Base-by-base conservation (phyloP, 305 asterid genomes). In the Euphrasia arctica region DNA sequence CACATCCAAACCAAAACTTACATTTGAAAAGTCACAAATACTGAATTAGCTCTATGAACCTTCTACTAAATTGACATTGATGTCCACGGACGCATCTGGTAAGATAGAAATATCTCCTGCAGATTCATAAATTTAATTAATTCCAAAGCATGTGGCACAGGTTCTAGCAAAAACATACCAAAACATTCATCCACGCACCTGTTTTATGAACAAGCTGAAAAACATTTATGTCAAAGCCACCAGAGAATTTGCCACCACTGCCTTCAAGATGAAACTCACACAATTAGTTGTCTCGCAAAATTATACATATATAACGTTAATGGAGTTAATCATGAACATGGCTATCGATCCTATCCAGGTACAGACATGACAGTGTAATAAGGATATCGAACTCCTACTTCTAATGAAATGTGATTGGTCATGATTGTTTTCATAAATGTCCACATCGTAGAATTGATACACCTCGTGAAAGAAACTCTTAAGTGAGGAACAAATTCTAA, bases 171-270 rank as follows among this genome's bases (percentile, higher is more conserved):
- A 54, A 15, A 62, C 54, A 29, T 57, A 50, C 11, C 5, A 43
- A 67, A 43, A 60, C 42, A 29, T 10, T 9, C 32, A 65, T 15
- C 61, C 39, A 39, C 10, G 50, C 70, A 91, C 98, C 89, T 52
- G 83, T 72, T 72, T 75, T 70, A 70, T 90, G 99, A 62, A 86
- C 83, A 25, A 27, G 72, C 67, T 80, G 86, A 54, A 93, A 90
- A 60, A 86, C 96, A 73, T 85, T 93, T 72, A 93, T 88, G 82
- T 93, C 99, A 69, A 86, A 86, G 56, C 99, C 99, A 28, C 95
- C 99, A 59, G 95, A 90, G 77, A 93, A 93, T 64, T 57, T 85
- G 61, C 96, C 95, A 27, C 88, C 90, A 9, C 67, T 69, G 68
- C 97, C 99, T 93, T 54, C 43, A 74, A 55, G 59, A 58, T 12